Percentiles rank a stretch among this genome's conserved stretches.
phyloP scores from a whole-genome alignment of 2,329 filamentous ascomycete genomes.

The Calonectria pseudoreteaudii region DNA sequence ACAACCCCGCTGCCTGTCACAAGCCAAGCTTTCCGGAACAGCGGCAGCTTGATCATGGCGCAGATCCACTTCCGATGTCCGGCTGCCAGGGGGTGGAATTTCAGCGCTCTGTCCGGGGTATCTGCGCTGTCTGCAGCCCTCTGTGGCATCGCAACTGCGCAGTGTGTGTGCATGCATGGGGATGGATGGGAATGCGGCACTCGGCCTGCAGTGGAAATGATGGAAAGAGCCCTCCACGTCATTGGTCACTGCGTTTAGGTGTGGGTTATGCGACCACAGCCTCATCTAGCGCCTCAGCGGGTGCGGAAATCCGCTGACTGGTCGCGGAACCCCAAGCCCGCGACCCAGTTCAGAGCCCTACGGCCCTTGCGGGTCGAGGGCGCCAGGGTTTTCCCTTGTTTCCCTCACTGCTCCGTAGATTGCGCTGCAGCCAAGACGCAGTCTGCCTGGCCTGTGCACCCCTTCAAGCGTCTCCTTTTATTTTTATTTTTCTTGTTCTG shows the following conservation, averaged over 20 bases:
- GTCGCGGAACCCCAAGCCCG: neutral
- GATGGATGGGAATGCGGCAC: neutral
- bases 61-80: conserved; percentile 1
- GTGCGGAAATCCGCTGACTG: conserved; percentile 4
- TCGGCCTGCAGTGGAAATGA: neutral
- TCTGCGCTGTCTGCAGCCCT: neutral
- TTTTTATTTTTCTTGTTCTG: no score
- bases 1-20: neutral
- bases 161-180: neutral
- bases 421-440: no score
- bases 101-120: neutral
- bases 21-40: neutral
- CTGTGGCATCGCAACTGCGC: neutral
- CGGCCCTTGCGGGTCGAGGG: neutral
- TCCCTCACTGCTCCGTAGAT: neutral
- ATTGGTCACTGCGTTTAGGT: neutral
- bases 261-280: conserved; percentile 3
- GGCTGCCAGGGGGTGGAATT: neutral
- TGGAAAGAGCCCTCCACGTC: neutral
- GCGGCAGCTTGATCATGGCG: neutral
- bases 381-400: neutral
- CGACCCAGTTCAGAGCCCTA: neutral
- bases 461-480: neutral
- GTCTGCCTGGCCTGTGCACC: neutral
- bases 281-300: neutral